Evolutionary conservation across 805 yeast genomes (phyloP), one percentile per base, ranked within the genome.

Genomic region (Yarrowia sp.): DNA sequence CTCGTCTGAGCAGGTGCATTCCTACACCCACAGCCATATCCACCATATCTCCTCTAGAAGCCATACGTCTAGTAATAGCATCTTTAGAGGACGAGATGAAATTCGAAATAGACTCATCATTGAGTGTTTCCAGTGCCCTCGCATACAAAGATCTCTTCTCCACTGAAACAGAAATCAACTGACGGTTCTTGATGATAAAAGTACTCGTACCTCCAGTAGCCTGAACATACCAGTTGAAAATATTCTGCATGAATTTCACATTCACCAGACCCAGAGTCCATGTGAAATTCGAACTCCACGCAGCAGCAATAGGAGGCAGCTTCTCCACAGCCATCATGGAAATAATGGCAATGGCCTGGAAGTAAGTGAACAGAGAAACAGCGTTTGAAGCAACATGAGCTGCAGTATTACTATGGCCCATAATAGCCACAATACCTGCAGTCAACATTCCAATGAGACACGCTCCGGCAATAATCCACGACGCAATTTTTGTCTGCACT

Each of bases 321-420:
- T 84, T 80, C 18, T 90, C 84, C 35, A 93, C 98, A 65, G 96
- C 97, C 92, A 92, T 88, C 97, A 95, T 92, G 15, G 96, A 84
- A 17, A 93, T 88, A 66, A 93, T 86, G 18, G 98, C 97, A 70
- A 95, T 81, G 65, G 89, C 85, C 79, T 95, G 99, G 84, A 93
- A 95, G 77, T 95, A 95, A 64, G 92, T 86, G 77, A 95, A 95
- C 67, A 95, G 80, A 1, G 98, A 90, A 73, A 93, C 87, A 15
- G 97, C 88, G 78, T 95, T 95, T 17, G 97, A 89, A n/a, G 98
- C 97, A 73, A 95, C 92, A 74, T 95, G 98, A 3, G 97, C 92
- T 2, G 99, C 96, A 1, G 98, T 93, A 67, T 87, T 85, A 17
- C 95, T 86, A 74, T 92, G 95, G 10, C 98, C 98, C 69, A 88